Conservation (phyloP, 306 rosid species). For the Glycine latifolia region DNA sequence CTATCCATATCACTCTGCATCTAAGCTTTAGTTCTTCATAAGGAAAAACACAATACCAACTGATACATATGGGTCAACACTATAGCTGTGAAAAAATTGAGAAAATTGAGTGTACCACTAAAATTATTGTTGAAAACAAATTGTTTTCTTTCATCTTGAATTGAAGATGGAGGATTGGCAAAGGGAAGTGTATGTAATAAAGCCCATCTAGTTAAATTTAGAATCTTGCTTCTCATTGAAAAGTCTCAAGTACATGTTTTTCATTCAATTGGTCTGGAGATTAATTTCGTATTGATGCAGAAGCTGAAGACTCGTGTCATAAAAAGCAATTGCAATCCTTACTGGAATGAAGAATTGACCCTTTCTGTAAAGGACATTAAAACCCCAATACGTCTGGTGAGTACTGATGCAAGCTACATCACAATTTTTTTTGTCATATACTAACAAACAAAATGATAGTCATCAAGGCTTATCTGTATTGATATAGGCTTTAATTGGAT, state of each 20-base stretch:
- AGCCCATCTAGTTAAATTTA: neutral
- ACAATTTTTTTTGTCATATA: too few species aligned
- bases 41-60: neutral
- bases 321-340: constrained; percentile 70
- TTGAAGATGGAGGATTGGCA: neutral
- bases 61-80: neutral
- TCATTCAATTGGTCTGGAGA: neutral
- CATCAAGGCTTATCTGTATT: neutral
- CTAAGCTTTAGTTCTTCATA: neutral
- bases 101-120: neutral
- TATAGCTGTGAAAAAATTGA: neutral
- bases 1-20: too few species aligned
- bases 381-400: constrained; percentile 65
- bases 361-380: constrained; percentile 58
- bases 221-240: neutral
- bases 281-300: constrained; percentile 47
- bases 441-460: neutral
- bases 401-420: constrained; percentile 20
- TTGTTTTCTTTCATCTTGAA: neutral
- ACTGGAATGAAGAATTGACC: constrained; percentile 89
- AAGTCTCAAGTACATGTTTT: neutral
- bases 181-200: neutral
- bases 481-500: neutral
- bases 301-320: constrained; percentile 70
- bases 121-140: too few species aligned